Evolutionary conservation across 208 protist genomes (phyloP).

Genomic region (Leishmania major): DNA sequence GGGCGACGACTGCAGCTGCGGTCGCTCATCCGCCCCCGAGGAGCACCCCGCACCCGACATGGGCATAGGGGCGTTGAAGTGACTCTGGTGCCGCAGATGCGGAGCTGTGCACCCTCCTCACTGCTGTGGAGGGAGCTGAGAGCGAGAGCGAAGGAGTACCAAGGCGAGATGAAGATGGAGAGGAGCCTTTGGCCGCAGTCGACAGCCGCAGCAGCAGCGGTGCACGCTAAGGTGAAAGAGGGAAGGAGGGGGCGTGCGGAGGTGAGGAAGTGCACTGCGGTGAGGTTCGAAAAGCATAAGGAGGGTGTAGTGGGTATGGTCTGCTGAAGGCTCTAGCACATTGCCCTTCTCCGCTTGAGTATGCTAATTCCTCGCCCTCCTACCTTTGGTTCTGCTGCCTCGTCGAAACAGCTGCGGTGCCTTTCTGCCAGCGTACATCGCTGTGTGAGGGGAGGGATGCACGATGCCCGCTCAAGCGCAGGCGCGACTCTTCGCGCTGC

Average conservation of each 20-base stretch:
- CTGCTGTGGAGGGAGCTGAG: background rate
- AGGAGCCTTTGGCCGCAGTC: background rate
- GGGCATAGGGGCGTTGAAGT: background rate
- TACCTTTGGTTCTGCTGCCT: background rate
- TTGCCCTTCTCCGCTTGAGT: background rate
- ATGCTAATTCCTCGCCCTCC: background rate
- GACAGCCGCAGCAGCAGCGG: background rate
- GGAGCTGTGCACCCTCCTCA: background rate
- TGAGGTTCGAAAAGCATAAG: background rate
- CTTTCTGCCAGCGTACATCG: background rate
- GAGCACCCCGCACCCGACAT: conserved; percentile 41
- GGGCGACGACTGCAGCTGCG: background rate
- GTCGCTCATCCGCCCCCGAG: conserved; percentile 21
- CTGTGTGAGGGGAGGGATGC: background rate
- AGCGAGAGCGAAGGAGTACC: background rate
- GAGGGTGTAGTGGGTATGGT: background rate
- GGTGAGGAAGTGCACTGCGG: background rate
- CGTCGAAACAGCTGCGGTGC: background rate
- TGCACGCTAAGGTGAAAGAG: no score
- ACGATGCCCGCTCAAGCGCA: background rate
- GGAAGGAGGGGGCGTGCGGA: background rate
- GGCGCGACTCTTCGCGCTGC: background rate
- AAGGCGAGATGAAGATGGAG: background rate
- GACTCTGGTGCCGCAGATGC: background rate
- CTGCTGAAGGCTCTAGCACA: background rate